Evolutionary conservation across 139 green algal genomes (phyloP).

Genomic region (Pseudopediastrum boryanum): DNA sequence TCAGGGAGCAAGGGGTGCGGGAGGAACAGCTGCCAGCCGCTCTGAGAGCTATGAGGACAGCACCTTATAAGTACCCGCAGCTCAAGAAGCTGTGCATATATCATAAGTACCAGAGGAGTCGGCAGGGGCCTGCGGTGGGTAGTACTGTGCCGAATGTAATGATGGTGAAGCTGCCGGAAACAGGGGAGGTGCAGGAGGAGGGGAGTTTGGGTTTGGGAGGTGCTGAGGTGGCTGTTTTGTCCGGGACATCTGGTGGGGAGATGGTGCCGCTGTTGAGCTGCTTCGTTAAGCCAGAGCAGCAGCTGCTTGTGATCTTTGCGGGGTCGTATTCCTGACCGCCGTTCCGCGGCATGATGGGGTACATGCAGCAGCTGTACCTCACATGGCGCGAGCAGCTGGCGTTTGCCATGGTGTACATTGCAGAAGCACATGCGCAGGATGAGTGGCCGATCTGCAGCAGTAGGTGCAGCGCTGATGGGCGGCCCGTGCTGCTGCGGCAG

Average conservation of each 20-base stretch:
- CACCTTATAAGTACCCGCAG: conserved; percentile 23
- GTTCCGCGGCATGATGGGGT: conserved; percentile 1
- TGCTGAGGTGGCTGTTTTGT: not conserved
- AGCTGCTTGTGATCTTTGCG: conserved; percentile 24
- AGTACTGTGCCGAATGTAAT: not conserved
- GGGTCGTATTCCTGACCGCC: conserved; percentile 33
- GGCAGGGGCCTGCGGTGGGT: not conserved
- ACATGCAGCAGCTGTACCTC: not conserved
- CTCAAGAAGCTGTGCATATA: conserved; percentile 31
- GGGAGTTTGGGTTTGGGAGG: not conserved
- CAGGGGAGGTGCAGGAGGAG: not conserved
- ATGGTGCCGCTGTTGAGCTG: not conserved
- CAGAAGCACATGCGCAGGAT: conserved; percentile 8
- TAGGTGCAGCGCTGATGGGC: conserved; percentile 17
- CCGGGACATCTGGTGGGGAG: not conserved
- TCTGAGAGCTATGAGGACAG: conserved; percentile 6
- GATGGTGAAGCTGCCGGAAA: not conserved
- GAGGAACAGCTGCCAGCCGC: not conserved
- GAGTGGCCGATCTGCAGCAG: conserved; percentile 33
- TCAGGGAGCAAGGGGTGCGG: not conserved
- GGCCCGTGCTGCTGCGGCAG: not conserved
- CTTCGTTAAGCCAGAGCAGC: not conserved
- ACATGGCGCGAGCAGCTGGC: not conserved
- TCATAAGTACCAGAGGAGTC: conserved; percentile 25
- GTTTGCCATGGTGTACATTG: not conserved